Percentiles rank a stretch among this genome's conserved stretches.
Conservation (phyloP, 148 eudicot species). For the Camellia lanceoleosa region DNA sequence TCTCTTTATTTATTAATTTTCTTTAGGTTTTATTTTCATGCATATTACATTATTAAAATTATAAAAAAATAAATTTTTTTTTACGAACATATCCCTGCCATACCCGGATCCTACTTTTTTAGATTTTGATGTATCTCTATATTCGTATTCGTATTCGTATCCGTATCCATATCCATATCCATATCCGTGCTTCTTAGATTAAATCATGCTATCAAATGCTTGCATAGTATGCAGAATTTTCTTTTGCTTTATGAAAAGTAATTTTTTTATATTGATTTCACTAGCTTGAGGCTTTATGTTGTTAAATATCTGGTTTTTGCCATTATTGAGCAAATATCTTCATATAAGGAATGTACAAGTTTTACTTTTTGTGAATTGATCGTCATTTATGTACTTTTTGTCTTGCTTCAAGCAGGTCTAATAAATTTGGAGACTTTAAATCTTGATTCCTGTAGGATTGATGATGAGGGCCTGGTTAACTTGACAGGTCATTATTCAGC, state of each 20-base stretch:
- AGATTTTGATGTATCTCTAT: too few relatives aligned
- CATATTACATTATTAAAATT: too few relatives aligned
- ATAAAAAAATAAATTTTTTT: too few relatives aligned
- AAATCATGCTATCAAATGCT: not conserved
- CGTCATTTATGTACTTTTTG: not conserved
- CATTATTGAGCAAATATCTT: not conserved
- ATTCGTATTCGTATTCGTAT: too few relatives aligned
- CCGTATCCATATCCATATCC: too few relatives aligned
- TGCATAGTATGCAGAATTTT: not conserved
- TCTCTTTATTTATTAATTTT: too few relatives aligned
- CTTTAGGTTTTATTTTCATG: too few relatives aligned
- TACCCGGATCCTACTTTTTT: too few relatives aligned
- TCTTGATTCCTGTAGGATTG: conserved; percentile 83
- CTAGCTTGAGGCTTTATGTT: not conserved
- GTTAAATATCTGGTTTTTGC: not conserved
- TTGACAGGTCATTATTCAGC: conserved; percentile 40
- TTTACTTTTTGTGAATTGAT: not conserved
- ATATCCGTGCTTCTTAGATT: too few relatives aligned
- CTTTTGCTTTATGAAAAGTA: not conserved
- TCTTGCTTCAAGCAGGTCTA: conserved; percentile 46
- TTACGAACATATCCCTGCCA: too few relatives aligned
- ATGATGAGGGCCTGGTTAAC: conserved; percentile 71
- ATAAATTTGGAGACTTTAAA: conserved; percentile 80
- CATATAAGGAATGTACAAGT: not conserved
- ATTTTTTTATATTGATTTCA: not conserved